phyloP scores from a whole-genome alignment of 306 rosid species.

The Coriaria nepalensis region DNA sequence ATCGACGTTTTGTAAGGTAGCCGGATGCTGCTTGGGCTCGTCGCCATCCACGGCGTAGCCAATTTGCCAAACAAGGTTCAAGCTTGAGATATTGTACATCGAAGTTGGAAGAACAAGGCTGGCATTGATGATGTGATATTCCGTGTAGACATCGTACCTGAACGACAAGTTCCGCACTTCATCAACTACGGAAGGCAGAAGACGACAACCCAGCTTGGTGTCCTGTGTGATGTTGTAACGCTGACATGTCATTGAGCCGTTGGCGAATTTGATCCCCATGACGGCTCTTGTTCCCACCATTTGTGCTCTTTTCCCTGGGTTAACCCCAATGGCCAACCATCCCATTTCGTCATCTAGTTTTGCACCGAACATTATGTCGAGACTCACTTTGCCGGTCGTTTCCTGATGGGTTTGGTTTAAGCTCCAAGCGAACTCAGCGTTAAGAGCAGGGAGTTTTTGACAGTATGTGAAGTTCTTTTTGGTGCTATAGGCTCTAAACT shows the following conservation, averaged over 20 bases:
- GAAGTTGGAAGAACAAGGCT: conserved; percentile 18
- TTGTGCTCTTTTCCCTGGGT: conserved; percentile 34
- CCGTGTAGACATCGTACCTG: not conserved
- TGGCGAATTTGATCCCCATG: conserved; percentile 22
- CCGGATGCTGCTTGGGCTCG: conserved; percentile 29
- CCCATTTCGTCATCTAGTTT: not conserved
- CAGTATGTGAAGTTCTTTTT: conserved; percentile 16
- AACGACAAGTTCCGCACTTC: conserved; percentile 1
- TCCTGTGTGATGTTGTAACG: conserved; percentile 29
- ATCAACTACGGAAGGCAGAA: conserved; percentile 8
- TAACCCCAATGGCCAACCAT: conserved; percentile 86
- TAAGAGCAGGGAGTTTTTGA: conserved; percentile 39
- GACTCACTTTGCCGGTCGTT: not conserved
- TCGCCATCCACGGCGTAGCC: conserved; percentile 11
- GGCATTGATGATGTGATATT: conserved; percentile 18
- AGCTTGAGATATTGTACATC: conserved; percentile 10
- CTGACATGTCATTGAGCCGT: not conserved
- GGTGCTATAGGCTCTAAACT: not conserved
- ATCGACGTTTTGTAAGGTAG: conserved; percentile 37
- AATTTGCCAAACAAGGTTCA: conserved; percentile 78
- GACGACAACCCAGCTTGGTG: conserved; percentile 38
- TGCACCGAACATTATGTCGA: conserved; percentile 36
- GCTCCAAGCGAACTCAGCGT: conserved; percentile 56
- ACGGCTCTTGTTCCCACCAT: conserved; percentile 78
- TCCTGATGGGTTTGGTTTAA: not conserved